Base-by-base conservation (phyloP, 2,329 filamentous ascomycete genomes). In the Ilyonectria destructans region DNA sequence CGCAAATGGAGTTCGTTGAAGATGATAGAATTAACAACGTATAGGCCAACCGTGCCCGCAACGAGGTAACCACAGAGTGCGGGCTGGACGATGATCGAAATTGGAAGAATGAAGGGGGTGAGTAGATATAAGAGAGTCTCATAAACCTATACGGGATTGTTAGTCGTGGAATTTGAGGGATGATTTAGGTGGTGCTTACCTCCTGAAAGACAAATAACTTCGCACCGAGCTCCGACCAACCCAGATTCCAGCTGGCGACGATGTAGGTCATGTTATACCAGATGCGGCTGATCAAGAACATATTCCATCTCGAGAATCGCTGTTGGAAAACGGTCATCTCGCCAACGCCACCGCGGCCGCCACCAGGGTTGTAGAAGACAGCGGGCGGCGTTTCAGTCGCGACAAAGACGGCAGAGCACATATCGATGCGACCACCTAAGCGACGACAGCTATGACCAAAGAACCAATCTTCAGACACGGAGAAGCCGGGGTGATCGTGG, bases 261-360 rank as follows among this genome's bases (percentile, higher is more conserved):
- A 69, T 29, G n/a, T 68, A 68, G 29, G 54, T 40, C 51, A 61
- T 43, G 7, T 69, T 68, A 13, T 63, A 61, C 59, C 64, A 69
- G 17, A 69, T 31, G 4, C 67, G 56, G 8, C 58, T 64, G 8
- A 68, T 52, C 19, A 69, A 69, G 19, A 69, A 69, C 26, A 69
- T 68, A 40, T 69, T 64, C 67, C 67, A 69, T 4, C 67, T 60
- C 33, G 58, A 43, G 8, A 69, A 69, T 13, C 64, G 51, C 33
- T 69, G 64, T 26, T 69, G 67, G 40, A 64, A 68, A 26, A 69
- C 48, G 15, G 64, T 64, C 64, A 69, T 68, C 35, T 69, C 67
- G 9, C 67, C 67, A 23, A 64, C 64, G 3, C 67, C 64, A 7
- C 64, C 67, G 4, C 67, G 43, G 12, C 45, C 57, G 12, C 65